Percentiles rank a stretch among this genome's conserved stretches.
Evolutionary conservation across 176 grass and related monocot genomes (phyloP).

Genomic region (Olyra latifolia): DNA sequence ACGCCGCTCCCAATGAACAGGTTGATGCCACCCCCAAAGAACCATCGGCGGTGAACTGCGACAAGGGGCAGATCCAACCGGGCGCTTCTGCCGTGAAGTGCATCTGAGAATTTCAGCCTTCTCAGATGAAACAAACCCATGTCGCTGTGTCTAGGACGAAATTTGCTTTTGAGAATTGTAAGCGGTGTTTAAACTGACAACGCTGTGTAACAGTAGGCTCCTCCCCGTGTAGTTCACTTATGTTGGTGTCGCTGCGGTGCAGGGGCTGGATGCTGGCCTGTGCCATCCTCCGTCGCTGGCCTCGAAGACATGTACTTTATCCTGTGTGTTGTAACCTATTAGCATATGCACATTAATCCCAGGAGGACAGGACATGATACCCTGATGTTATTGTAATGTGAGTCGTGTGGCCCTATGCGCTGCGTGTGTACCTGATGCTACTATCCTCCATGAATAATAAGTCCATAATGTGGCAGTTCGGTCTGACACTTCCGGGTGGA

Average conservation of each 20-base stretch:
- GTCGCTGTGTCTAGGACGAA: constrained; percentile 26
- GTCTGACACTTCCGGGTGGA: neutral
- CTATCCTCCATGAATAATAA: constrained; percentile 24
- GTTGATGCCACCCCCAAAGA: neutral
- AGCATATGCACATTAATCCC: constrained; percentile 37
- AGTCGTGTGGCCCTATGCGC: neutral
- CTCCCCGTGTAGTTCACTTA: constrained; percentile 10
- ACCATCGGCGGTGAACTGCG: constrained; percentile 2
- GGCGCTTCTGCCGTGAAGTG: constrained; percentile 42
- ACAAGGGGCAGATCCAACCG: constrained; percentile 43
- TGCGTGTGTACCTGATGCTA: neutral
- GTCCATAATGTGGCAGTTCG: neutral
- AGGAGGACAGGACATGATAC: neutral
- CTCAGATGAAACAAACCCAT: neutral
- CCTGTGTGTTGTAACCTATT: constrained; percentile 17
- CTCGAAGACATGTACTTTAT: neutral
- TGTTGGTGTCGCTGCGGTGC: neutral
- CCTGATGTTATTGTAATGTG: constrained; percentile 27
- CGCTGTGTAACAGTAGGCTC: constrained; percentile 33
- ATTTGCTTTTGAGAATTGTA: constrained; percentile 57
- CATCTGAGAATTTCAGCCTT: neutral
- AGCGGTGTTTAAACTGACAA: constrained; percentile 42
- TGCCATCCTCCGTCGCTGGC: constrained; percentile 4
- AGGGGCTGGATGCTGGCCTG: constrained; percentile 18
- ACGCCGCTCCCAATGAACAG: neutral